A percentile compares a stretch with the other conserved stretches of the same genome.
Evolutionary conservation across 1,284 basidiomycete genomes (phyloP).

Genomic region (Trichosporon inkin): DNA sequence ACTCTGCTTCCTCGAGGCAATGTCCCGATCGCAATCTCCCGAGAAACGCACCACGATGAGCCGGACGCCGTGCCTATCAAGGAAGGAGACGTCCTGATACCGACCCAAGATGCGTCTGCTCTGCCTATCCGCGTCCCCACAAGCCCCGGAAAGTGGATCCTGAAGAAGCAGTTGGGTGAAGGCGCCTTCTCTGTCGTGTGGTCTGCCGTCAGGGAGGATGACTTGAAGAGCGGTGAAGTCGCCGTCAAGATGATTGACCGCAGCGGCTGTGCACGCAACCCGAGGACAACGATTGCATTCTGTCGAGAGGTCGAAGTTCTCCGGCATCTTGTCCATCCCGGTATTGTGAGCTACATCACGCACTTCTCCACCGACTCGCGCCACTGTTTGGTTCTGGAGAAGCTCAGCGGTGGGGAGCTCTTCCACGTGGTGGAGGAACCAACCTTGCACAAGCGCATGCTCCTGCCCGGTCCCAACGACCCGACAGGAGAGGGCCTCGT

Average conservation of each 20-base stretch:
- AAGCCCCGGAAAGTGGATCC: slow-evolving; percentile 41
- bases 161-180: slow-evolving; percentile 61
- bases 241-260: slow-evolving; percentile 80
- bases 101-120: slow-evolving; percentile 17
- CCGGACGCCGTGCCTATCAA: slow-evolving; percentile 20
- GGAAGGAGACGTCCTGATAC: slow-evolving; percentile 29
- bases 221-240: slow-evolving; percentile 16
- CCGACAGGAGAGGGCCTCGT: slow-evolving; percentile 53
- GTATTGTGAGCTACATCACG: slow-evolving; percentile 69
- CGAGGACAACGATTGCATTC: slow-evolving; percentile 75
- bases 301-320: slow-evolving; percentile 83
- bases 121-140: slow-evolving; percentile 16
- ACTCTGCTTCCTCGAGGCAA: background rate
- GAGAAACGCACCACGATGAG: slow-evolving; percentile 20
- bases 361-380: slow-evolving; percentile 70
- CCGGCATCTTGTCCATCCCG: slow-evolving; percentile 77
- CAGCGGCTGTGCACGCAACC: slow-evolving; percentile 56
- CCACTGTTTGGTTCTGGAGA: slow-evolving; percentile 77
- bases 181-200: slow-evolving; percentile 75
- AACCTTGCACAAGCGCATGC: slow-evolving; percentile 54
- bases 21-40: slow-evolving; percentile 5
- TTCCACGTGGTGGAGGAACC: slow-evolving; percentile 71
- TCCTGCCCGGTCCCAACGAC: slow-evolving; percentile 24
- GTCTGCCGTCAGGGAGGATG: slow-evolving; percentile 58
- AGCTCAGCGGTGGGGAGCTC: slow-evolving; percentile 75